Evolutionary conservation across 768 basidiomycete genomes (phyloP), one percentile per base, ranked within the genome.

Genomic region (Russula dissimulans): DNA sequence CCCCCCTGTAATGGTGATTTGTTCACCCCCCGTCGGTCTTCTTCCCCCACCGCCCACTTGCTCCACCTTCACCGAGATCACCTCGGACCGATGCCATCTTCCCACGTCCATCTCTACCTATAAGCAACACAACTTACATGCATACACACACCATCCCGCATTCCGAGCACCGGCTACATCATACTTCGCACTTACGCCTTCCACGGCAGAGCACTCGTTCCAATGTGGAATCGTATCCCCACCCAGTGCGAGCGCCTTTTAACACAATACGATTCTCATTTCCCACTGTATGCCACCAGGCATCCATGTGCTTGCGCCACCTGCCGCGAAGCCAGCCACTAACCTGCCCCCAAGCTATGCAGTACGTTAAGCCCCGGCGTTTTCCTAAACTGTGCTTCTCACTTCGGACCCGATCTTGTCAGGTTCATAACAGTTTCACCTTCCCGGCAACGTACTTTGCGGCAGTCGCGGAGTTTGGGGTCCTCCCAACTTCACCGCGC

Each of bases 221-320:
- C 39, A 57, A 57, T 57, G 43, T 47, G 44, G 56, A 48, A 54
- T 45, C 50, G 14, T 52, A 57, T 45, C 15, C 50, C 39, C 46
- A 38, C 29, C 44, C 56, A 26, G 47, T 38, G 43, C 49, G 46
- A 53, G 61, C 61, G 61, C 51, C 56, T 60, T 41, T 53, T 31
- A 29, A 26, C 46, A 42, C 38, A 39, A 52, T 52, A 18, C 60
- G 55, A 57, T 61, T 61, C 60, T 52, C 60, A 8, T 62, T 36
- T 62, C 61, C 61, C 61, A 62, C 56, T 62, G 55, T 39, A 62
- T 57, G 61, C 61, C 61, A 54, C 61, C 56, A 62, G 61, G 61
- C 56, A 45, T 53, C 56, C 61, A 62, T 57, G 61, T 62, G 61
- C 39, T 52, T 32, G 61, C 51, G 61, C 61, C 61, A 62, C 55